Evolutionary conservation across 495 filamentous ascomycete genomes (phyloP), one percentile per base, ranked within the genome.

Genomic region (Neurospora tetraspora): DNA sequence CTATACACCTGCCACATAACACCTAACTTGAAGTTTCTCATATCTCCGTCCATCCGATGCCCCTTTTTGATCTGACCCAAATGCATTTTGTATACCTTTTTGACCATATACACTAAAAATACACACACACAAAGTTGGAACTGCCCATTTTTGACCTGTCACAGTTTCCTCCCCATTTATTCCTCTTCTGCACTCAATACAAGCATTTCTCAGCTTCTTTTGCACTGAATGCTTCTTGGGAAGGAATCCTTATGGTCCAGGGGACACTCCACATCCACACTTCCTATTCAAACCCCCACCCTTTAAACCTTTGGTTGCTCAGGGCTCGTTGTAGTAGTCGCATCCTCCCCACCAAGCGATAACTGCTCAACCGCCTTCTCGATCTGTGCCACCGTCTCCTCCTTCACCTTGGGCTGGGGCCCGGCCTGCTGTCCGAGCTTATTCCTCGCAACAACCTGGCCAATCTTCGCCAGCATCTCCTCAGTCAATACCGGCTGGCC

Each of bases 401-500:
- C 43, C 31, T 69, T 36, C 23, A 65, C 73, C 27, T 40, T 23
- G 20, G 69, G 42, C 40, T 31, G 36, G 20, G 14, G 59, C 8
- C 14, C 34, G n/a, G 59, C 70, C 5, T 23, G 23, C 37, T 34
- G 23, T 10, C 38, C 68, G 38, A 42, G 77, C 75, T 80, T 80
- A 75, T 89, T 91, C 80, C 76, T 78, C 39, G 85, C 89, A 76
- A 92, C 91, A 68, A 91, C 81, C 83, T 87, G 80, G 75, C 90
- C 90, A 76, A 92, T 90, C 82, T 82, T 88, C 77, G 84, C 88
- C 75, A 91, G 79, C 85, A 91, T 89, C 75, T 88, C 88, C 11
- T 84, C 75, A 16, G 86, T 86, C 59, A 92, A 80, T 74, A 83
- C 79, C 18, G 85, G 88, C 77, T 83, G 82, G 74, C 84, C 83